A percentile compares a stretch with the other conserved stretches of the same genome.
Evolutionary conservation across 495 filamentous ascomycete species (phyloP).

Genomic region (Aspergillus incahuasiensis): DNA sequence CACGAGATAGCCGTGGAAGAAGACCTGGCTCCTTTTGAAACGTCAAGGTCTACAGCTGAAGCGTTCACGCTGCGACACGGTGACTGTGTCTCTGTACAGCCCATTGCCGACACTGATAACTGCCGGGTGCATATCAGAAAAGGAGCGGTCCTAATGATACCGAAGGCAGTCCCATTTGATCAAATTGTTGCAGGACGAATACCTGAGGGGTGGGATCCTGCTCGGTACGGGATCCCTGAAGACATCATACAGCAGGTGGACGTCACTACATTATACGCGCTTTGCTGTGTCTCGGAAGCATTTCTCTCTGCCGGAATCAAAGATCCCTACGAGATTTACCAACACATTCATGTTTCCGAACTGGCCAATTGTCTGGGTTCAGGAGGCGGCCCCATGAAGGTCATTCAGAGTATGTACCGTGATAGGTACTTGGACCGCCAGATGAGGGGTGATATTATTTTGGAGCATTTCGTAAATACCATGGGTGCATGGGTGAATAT

Average conservation of each 20-base stretch:
- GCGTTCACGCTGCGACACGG: conserved; percentile 96
- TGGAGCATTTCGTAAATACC: conserved; percentile 99
- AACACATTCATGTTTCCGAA: conserved; percentile 96
- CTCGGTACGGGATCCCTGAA: conserved; percentile 89
- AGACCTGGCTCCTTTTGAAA: conserved; percentile 93
- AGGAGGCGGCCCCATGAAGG: conserved; percentile 74
- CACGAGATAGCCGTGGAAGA: conserved; percentile 96
- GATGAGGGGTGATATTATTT: conserved; percentile 93
- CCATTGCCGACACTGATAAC: conserved; percentile 83
- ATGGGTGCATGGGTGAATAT: conserved; percentile 99
- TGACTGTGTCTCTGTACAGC: conserved; percentile 89
- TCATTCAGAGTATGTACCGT: conserved; percentile 95
- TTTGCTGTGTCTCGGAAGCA: conserved; percentile 88
- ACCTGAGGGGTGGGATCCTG: conserved; percentile 92
- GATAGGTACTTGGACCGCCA: conserved; percentile 93
- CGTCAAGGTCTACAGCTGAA: conserved; percentile 90
- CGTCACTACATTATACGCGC: conserved; percentile 86
- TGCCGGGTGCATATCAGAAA: conserved; percentile 89
- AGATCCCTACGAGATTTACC: conserved; percentile 98
- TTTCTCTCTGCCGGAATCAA: conserved; percentile 91
- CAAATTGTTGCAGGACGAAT: conserved; percentile 93
- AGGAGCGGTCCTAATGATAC: conserved; percentile 87
- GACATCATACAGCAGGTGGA: conserved; percentile 97
- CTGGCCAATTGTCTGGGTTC: conserved; percentile 97
- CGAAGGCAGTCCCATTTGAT: conserved; percentile 92